These are phyloP conservation scores for Rhizopus stolonifer DNA, from an alignment of 371 early-diverging fungal genomes.

Conservation along the genomic window DNA sequence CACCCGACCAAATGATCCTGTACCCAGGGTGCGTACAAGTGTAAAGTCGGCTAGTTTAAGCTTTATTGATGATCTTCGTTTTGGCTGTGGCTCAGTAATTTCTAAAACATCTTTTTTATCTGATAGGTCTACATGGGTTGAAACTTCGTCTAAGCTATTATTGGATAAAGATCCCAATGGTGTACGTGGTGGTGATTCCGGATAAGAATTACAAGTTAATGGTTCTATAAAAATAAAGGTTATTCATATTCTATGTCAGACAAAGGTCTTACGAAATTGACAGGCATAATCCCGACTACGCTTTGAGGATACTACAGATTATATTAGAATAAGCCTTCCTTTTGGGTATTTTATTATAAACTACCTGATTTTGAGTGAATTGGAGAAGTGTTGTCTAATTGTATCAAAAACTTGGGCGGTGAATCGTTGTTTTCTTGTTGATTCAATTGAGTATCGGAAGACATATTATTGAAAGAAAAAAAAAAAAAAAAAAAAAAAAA, in stretches of 20 bases:
- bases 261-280: not conserved
- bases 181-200: slow-evolving; percentile 29
- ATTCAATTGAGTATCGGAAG: not conserved
- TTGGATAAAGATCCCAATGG: slow-evolving; percentile 22
- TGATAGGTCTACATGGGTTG: slow-evolving; percentile 19
- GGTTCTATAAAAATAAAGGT: slow-evolving; percentile 20
- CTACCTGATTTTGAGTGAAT: too few relatives aligned
- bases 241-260: not conserved
- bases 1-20: slow-evolving; percentile 69
- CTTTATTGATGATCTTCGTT: slow-evolving; percentile 25
- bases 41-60: slow-evolving; percentile 20
- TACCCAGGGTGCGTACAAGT: slow-evolving; percentile 58
- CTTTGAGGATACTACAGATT: not conserved
- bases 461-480: not conserved
- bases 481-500: not conserved
- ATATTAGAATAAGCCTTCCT: not conserved
- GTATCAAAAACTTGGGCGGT: not conserved
- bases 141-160: slow-evolving; percentile 3
- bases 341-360: too few relatives aligned
- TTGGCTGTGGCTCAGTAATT: slow-evolving; percentile 5
- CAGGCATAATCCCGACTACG: not conserved
- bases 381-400: not conserved
- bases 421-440: not conserved
- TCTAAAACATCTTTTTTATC: slow-evolving; percentile 2
- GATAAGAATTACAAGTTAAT: slow-evolving; percentile 24